Conservation (phyloP, 1,284 basidiomycete species). For the Lignosus rhinocerotis region DNA sequence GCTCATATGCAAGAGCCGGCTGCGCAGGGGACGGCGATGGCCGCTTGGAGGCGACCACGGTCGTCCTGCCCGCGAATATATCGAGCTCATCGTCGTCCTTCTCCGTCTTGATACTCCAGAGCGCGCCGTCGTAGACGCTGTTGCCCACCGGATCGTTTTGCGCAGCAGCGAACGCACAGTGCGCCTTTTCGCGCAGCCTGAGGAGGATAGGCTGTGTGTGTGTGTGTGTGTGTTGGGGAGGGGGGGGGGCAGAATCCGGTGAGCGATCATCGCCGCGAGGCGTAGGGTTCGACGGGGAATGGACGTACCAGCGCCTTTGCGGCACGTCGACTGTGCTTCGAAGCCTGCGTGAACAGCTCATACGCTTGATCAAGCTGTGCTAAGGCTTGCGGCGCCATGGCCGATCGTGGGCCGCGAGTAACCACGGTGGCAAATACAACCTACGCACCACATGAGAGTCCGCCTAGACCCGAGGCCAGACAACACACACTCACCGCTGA, state of each 20-base stretch:
- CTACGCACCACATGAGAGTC: slow-evolving; percentile 12
- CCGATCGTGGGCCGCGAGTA: slow-evolving; percentile 31
- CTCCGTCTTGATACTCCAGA: slow-evolving; percentile 29
- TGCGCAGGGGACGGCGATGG: slow-evolving; percentile 24
- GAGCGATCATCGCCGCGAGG: slow-evolving; percentile 16
- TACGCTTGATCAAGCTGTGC: slow-evolving; percentile 31
- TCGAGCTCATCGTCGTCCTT: slow-evolving; percentile 67
- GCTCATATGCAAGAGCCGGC: neutral
- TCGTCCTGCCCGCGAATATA: slow-evolving; percentile 52
- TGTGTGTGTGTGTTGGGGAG: neutral
- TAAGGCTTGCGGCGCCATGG: slow-evolving; percentile 29
- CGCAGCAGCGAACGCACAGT: slow-evolving; percentile 25
- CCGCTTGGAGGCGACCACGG: slow-evolving; percentile 42
- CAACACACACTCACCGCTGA: slow-evolving; percentile 35
- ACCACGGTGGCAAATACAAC: slow-evolving; percentile 33
- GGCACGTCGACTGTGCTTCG: slow-evolving; percentile 33
- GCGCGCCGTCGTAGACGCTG: slow-evolving; percentile 23
- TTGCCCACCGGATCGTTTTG: slow-evolving; percentile 16
- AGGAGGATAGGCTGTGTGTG: slow-evolving; percentile 27
- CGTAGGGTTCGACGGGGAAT: neutral
- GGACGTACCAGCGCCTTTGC: slow-evolving; percentile 34
- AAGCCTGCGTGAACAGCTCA: slow-evolving; percentile 32
- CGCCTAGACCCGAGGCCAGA: neutral
- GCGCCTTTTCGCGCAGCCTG: slow-evolving; percentile 32
- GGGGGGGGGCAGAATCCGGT: neutral